Conservation (phyloP, 176 grass and related monocot genomes). For the barley (Hordeum vulgare) region MorexV3_pseudomolecules_assembly NC_058522.1:287426909-287427408, state of each 20-base stretch:
- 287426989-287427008: too few species aligned
- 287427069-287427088: too few species aligned
- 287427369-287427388: background rate
- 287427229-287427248: constrained; percentile 10
- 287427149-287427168: constrained; percentile 63
- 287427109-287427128: too few species aligned
- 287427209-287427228: constrained; percentile 56
- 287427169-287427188: constrained; percentile 29
- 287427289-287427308: constrained; percentile 34
- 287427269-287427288: constrained; percentile 48
- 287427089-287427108: too few species aligned
- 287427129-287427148: too few species aligned
- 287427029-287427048: too few species aligned
- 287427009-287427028: too few species aligned
- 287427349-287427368: constrained; percentile 7
- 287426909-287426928: background rate
- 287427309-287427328: background rate
- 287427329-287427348: background rate
- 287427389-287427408: background rate
- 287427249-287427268: constrained; percentile 30
- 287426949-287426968: background rate
- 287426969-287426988: too few species aligned
- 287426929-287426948: background rate
- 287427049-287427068: too few species aligned
- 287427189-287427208: constrained; percentile 18